Conservation (phyloP, 331 rosid genomes). For the Phaseolus coccineus region DNA sequence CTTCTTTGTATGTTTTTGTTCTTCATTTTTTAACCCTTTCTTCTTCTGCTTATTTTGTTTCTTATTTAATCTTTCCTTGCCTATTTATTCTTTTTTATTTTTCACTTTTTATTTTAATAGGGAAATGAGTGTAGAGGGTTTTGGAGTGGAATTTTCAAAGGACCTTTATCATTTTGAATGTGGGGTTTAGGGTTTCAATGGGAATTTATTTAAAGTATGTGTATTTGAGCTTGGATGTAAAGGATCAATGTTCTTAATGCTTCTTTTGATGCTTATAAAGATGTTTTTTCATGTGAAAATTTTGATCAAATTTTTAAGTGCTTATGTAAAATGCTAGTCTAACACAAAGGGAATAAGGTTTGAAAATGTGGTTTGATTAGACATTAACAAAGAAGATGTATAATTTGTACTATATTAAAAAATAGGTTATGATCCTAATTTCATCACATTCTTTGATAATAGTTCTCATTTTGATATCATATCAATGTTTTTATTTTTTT, state of each 20-base stretch:
- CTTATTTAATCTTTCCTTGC: constrained; percentile 14
- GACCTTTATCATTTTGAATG: constrained; percentile 32
- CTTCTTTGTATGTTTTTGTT: background rate
- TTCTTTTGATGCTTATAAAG: constrained; percentile 8
- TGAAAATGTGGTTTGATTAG: background rate
- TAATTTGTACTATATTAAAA: too few relatives aligned
- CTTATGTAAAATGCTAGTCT: constrained; percentile 12
- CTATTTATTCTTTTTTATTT: background rate
- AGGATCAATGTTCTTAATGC: constrained; percentile 26
- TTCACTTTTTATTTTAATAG: constrained; percentile 25
- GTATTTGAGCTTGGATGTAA: constrained; percentile 53
- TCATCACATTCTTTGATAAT: background rate
- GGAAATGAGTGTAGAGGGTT: constrained; percentile 24
- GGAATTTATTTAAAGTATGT: constrained; percentile 8
- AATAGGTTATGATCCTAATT: too few relatives aligned
- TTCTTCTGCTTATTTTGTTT: background rate
- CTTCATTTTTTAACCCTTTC: background rate
- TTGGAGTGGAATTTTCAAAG: constrained; percentile 24
- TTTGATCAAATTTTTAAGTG: constrained; percentile 9
- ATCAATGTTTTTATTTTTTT: background rate
- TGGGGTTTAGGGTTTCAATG: constrained; percentile 53
- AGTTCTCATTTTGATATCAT: background rate
- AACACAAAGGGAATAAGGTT: background rate
- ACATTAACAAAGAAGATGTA: too few relatives aligned
- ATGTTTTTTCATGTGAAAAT: constrained; percentile 10